Base-by-base conservation (phyloP, 2,329 filamentous ascomycete genomes). In the Endoconidiophora laricicola region DNA sequence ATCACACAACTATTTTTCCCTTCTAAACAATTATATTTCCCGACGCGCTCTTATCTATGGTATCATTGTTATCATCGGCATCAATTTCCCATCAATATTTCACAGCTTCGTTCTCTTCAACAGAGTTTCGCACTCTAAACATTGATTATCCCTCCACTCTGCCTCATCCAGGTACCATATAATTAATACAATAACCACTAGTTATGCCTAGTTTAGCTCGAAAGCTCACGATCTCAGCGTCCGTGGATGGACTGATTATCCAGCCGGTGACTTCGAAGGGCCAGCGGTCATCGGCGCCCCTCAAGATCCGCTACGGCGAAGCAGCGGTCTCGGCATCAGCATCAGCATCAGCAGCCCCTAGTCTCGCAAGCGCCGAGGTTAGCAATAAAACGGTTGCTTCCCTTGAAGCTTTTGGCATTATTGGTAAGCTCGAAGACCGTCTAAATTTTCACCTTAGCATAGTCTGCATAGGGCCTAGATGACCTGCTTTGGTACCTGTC, bases 191-290 rank as follows among this genome's bases (percentile, higher is more conserved):
- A 16, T n/a, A 4, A 10, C 12, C 18, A 6, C 26, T 24, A 38
- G 42, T 18, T 6, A 91, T 93, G 86, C 81, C 86, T 50, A 73
- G 75, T 56, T 69, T 94, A 54, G 79, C 83, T 53, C 82, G 84
- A 61, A 93, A 91, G 66, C 68, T 94, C 50, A 62, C 87, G 56
- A 78, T 94, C 57, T 81, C 81, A 64, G 86, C 87, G 50, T 79
- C 86, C 23, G 76, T 81, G 49, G 87, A 95, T 60, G 87, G 87
- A 52, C 72, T 95, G 48, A 70, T 94, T 55, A 72, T 95, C 42
- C 85, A 91, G 59, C 81, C 84, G 23, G 67, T 83, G 26, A 71
- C 76, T 16, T 65, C 69, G 49, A 78, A 78, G 60, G 74, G 79
- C 59, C 72, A 75, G 61, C 64, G 69, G 38, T 65, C 73, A 23